A percentile compares a stretch with the other conserved stretches of the same genome.
phyloP scores from a whole-genome alignment of 2,329 filamentous ascomycete species.

The Hymenoscyphus occultus region DNA sequence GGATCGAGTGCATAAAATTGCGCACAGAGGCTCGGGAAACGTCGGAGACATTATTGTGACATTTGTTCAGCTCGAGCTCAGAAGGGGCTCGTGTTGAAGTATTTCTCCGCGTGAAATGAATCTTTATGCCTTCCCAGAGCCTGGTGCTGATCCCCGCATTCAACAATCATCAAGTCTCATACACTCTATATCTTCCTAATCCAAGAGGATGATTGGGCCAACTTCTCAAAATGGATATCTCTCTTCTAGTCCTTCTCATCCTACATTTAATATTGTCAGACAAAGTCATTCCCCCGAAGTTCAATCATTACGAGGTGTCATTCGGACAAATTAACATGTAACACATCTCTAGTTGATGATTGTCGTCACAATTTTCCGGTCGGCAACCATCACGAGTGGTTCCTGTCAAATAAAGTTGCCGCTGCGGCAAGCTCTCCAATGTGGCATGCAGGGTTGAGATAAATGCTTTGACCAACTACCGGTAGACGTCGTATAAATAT shows the following conservation, averaged over 20 bases:
- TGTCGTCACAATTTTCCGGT: conserved; percentile 2
- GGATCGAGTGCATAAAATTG: conserved; percentile 22
- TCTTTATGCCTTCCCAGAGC: conserved; percentile 23
- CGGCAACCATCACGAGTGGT: neutral
- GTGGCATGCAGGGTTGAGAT: neutral
- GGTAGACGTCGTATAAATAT: conserved; percentile 1
- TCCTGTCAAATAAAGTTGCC: conserved; percentile 2
- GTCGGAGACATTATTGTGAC: conserved; percentile 18
- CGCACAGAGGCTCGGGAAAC: conserved; percentile 23
- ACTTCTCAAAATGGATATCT: conserved; percentile 15
- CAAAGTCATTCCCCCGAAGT: conserved; percentile 9
- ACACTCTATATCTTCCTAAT: neutral
- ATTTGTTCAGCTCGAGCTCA: conserved; percentile 14
- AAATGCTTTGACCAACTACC: neutral
- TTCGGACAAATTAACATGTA: conserved; percentile 14
- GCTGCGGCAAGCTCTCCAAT: neutral
- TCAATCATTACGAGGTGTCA: conserved; percentile 19
- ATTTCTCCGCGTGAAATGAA: conserved; percentile 33
- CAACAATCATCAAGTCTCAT: conserved; percentile 5
- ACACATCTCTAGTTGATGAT: neutral
- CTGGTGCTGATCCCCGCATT: conserved; percentile 9
- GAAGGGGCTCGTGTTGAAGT: conserved; percentile 25
- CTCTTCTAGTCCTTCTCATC: neutral
- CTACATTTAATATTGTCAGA: conserved; percentile 13
- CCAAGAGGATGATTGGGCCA: conserved; percentile 6